Base-by-base conservation (phyloP, 345 rosid species). In the Corymbia maculata region DNA sequence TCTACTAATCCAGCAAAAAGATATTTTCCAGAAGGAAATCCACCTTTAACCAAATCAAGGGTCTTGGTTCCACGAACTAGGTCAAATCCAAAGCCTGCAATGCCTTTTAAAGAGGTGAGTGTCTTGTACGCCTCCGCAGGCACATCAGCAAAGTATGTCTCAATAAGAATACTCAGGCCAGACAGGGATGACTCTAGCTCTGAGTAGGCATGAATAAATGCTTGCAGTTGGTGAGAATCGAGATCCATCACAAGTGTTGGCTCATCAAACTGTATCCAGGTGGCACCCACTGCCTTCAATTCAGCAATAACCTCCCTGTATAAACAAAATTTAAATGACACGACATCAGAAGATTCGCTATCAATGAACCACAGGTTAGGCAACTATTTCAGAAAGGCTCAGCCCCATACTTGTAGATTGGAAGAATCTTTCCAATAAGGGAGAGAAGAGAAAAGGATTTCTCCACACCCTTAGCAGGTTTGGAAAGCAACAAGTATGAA, bases 1-100 rank as follows among this genome's bases (percentile, higher is more conserved):
- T 97, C 99, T 87, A 96, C 99, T 87, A 97, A 95, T 53, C 99
- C 99, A 94, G 98, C 98, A 90, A 97, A 96, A 85, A 97, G 96
- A 90, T 94, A 94, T 90, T 97, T 97, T 36, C 95, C 98, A 68
- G 92, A 6, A 22, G 99, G 99, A 94, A 96, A 96, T 52, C 92
- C 93, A 88, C 93, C 79, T 95, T 96, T 95, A 94, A 97, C 92
- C 93, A 97, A 93, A 84, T 95, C 98, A 87, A 94, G 87, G 66
- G 97, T 95, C 93, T 95, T 93, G 61, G 94, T 89, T 89, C 99
- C 99, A 92, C 99, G 99, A 57, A 95, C 93, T 92, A 96, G 92
- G 90, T 97, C 99, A 92, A 96, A 93, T 47, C 99, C 99, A 86
- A 87, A 96, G 51, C 92, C 99, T 50, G 95, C 91, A 45, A 94